Conservation (phyloP, 352 stramenopile genomes). For the Globisporangium barbulae region DNA sequence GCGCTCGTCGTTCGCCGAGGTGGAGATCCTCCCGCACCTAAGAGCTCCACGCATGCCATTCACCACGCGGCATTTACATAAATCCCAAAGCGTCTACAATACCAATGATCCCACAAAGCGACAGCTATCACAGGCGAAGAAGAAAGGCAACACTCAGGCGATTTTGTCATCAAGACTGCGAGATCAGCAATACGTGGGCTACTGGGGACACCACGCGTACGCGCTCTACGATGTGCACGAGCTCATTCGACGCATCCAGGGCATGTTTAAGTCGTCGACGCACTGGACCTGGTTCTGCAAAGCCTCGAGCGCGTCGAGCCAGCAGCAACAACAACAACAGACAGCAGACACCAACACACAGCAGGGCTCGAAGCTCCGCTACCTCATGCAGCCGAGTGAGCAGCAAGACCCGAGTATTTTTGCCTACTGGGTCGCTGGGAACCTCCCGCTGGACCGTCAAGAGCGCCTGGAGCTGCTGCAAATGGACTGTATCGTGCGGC, state of each 20-base stretch:
- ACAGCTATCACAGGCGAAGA: slow-evolving; percentile 14
- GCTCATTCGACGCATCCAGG: slow-evolving; percentile 64
- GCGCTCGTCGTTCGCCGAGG: slow-evolving; percentile 24
- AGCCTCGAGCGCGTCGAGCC: slow-evolving; percentile 10
- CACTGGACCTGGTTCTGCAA: slow-evolving; percentile 74
- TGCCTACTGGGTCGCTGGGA: slow-evolving; percentile 74
- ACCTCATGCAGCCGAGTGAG: slow-evolving; percentile 34
- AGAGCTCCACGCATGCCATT: slow-evolving; percentile 44
- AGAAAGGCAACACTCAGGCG: not conserved
- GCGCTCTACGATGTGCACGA: slow-evolving; percentile 52
- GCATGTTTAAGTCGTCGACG: slow-evolving; percentile 62
- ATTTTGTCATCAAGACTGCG: slow-evolving; percentile 2
- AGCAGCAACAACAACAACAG: slow-evolving; percentile 19
- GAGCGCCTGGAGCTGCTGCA: slow-evolving; percentile 57
- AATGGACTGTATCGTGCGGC: slow-evolving; percentile 55
- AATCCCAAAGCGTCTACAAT: not conserved
- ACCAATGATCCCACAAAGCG: not conserved
- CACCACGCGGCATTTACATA: not conserved
- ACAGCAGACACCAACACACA: not conserved
- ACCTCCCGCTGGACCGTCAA: slow-evolving; percentile 57
- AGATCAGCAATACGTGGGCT: slow-evolving; percentile 37
- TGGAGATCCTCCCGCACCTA: slow-evolving; percentile 65
- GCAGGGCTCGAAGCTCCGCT: slow-evolving; percentile 29
- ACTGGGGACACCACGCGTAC: slow-evolving; percentile 47
- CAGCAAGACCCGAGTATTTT: slow-evolving; percentile 60